Percentiles rank a stretch among this genome's conserved stretches.
These are phyloP conservation scores for Chlorella sp. DNA, from an alignment of 139 green algal species.

Conservation along the genomic window DNA sequence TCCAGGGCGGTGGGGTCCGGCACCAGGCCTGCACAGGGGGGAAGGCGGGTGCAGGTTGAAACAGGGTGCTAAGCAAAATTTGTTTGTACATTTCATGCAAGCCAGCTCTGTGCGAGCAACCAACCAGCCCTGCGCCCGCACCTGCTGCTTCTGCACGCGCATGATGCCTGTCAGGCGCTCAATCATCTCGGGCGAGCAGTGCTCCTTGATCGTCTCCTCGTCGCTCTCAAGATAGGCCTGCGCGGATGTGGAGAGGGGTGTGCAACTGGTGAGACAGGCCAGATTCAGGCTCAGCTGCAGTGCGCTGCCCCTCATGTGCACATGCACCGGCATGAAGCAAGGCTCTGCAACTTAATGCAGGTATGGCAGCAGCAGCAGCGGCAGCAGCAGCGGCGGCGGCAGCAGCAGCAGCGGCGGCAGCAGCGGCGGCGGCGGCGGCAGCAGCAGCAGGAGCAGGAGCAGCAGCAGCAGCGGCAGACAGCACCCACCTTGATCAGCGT, in stretches of 20 bases:
- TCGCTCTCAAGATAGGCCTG: slow-evolving; percentile 73
- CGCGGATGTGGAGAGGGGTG: background rate
- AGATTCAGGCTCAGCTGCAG: too few relatives aligned
- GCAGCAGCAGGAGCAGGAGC: background rate
- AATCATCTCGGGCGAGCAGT: slow-evolving; percentile 87
- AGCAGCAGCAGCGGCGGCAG: background rate
- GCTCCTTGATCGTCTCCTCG: slow-evolving; percentile 67
- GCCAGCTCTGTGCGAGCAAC: too few relatives aligned
- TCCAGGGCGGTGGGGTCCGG: slow-evolving; percentile 91
- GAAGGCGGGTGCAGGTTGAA: too few relatives aligned
- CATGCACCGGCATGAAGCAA: too few relatives aligned
- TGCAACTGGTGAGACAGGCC: too few relatives aligned
- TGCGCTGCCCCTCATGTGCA: too few relatives aligned
- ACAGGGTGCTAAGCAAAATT: too few relatives aligned
- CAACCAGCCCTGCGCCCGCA: too few relatives aligned
- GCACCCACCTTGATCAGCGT: slow-evolving; percentile 56
- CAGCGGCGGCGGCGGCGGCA: too few relatives aligned
- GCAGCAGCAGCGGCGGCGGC: too few relatives aligned
- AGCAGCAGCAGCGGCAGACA: background rate
- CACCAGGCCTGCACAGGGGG: slow-evolving; percentile 44
- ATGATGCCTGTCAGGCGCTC: slow-evolving; percentile 88
- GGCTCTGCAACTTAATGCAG: background rate
- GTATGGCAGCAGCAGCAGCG: too few relatives aligned
- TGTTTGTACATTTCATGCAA: too few relatives aligned
- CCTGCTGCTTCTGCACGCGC: slow-evolving; percentile 50